Evolutionary conservation across 495 filamentous ascomycete genomes (phyloP).

Genomic region (Penicillium maclennaniae): DNA sequence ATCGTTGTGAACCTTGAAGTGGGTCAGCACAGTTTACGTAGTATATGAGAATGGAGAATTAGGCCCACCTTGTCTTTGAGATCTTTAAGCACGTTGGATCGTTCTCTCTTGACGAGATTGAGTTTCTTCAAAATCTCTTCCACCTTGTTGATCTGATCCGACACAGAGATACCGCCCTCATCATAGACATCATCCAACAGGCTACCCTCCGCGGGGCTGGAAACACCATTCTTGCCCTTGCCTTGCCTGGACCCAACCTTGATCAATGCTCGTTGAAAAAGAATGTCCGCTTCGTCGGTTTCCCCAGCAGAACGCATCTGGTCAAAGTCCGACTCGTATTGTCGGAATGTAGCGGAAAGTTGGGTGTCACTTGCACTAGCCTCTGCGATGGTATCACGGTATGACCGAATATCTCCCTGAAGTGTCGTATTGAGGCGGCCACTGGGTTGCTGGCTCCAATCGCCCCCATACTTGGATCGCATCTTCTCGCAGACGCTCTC

Average conservation of each 20-base stretch:
- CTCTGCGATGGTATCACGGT: slow-evolving; percentile 83
- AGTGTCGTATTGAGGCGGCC: slow-evolving; percentile 82
- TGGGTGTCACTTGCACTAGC: slow-evolving; percentile 85
- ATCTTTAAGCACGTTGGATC: slow-evolving; percentile 89
- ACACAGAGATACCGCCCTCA: slow-evolving; percentile 70
- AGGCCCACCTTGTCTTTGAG: slow-evolving; percentile 82
- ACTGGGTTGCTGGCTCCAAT: slow-evolving; percentile 97
- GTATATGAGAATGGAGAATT: not conserved
- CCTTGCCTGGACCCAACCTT: slow-evolving; percentile 58
- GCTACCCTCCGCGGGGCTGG: slow-evolving; percentile 70
- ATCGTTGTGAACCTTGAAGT: slow-evolving; percentile 76
- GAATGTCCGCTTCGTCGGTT: slow-evolving; percentile 79
- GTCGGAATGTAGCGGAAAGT: slow-evolving; percentile 75
- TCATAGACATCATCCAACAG: slow-evolving; percentile 89
- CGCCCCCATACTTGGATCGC: slow-evolving; percentile 91
- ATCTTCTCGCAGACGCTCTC: slow-evolving; percentile 99
- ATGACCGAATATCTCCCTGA: slow-evolving; percentile 78
- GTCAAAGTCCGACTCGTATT: slow-evolving; percentile 83
- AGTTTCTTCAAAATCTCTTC: slow-evolving; percentile 90
- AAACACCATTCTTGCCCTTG: slow-evolving; percentile 58
- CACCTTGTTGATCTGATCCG: slow-evolving; percentile 83
- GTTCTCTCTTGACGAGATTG: slow-evolving; percentile 85
- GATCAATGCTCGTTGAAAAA: slow-evolving; percentile 81
- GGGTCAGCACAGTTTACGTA: slow-evolving; percentile 1
- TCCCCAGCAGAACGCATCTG: slow-evolving; percentile 92